A percentile compares a stretch with the other conserved stretches of the same genome.
These are phyloP conservation scores for Paecilomyces dactylethromorphus DNA, from an alignment of 2,329 filamentous ascomycete species.

Conservation along the genomic window DNA sequence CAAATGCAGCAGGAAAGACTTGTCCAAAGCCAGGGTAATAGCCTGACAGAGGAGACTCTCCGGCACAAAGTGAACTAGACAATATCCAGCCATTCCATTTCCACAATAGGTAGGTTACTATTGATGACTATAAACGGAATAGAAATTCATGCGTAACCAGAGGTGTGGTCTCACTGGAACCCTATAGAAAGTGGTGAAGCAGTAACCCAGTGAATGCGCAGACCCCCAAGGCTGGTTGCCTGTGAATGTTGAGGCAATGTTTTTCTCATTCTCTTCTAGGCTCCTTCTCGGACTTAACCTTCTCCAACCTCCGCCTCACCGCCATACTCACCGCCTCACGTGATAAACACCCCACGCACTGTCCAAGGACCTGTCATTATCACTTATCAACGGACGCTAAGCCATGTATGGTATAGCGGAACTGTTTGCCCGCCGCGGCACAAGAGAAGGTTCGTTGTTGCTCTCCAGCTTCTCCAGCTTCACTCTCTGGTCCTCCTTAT, in stretches of 20 bases:
- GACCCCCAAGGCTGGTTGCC: too few relatives aligned
- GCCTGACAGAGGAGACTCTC: background rate
- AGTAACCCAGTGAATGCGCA: background rate
- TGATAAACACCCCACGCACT: background rate
- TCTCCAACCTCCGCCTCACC: conserved; percentile 1
- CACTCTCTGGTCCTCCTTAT: background rate
- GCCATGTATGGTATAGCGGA: background rate
- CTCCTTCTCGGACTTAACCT: background rate
- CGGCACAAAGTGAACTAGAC: background rate
- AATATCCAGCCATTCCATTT: background rate
- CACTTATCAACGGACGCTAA: background rate
- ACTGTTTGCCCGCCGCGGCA: background rate
- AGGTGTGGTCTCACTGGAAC: too few relatives aligned
- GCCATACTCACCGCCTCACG: background rate
- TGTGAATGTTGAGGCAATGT: background rate
- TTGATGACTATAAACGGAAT: background rate
- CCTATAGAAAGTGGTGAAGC: background rate
- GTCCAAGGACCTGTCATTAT: background rate
- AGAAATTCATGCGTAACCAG: background rate
- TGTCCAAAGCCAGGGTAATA: background rate
- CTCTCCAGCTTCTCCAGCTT: conserved; percentile 1
- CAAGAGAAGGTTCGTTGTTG: conserved; percentile 1
- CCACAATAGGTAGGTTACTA: background rate
- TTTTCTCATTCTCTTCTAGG: background rate
- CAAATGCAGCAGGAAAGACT: background rate